Percentiles rank a stretch among this genome's conserved stretches.
Conservation (phyloP, 495 filamentous ascomycete species). For the Apiosordaria backusii region DNA sequence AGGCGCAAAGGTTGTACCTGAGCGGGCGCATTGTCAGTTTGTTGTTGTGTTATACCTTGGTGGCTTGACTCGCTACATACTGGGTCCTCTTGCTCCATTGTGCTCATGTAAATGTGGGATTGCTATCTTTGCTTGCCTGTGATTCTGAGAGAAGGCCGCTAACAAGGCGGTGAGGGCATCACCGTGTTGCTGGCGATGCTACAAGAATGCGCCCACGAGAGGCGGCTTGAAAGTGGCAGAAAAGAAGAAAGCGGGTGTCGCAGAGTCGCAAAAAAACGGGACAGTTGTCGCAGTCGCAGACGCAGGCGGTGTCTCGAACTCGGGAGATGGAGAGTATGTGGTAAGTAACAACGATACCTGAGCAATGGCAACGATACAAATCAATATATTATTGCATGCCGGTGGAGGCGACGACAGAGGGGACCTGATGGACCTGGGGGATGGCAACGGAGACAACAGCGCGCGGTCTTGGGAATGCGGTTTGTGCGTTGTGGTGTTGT, state of each 20-base stretch:
- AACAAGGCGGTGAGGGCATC: neutral
- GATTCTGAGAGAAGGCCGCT: neutral
- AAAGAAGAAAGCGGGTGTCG: neutral
- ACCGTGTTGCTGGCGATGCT: neutral
- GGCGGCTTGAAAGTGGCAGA: neutral
- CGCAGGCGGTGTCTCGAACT: neutral
- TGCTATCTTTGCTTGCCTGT: neutral
- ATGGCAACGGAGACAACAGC: neutral
- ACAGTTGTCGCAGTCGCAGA: neutral
- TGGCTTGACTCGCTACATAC: constrained; percentile 26
- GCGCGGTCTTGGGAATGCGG: constrained; percentile 1
- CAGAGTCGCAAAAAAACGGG: neutral
- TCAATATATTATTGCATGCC: neutral
- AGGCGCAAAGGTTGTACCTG: constrained; percentile 59
- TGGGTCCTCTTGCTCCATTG: constrained; percentile 34
- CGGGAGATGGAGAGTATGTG: neutral
- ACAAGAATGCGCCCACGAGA: neutral
- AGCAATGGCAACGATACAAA: neutral
- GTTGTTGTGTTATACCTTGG: neutral
- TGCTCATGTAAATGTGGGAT: neutral
- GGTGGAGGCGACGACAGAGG: neutral
- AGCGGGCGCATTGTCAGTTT: neutral
- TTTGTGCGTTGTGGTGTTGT: constrained; percentile 18
- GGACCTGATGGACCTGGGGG: neutral
- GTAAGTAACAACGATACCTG: neutral